Evolutionary conservation across 768 basidiomycete species (phyloP).

Genomic region (Filobasidium floriforme): DNA sequence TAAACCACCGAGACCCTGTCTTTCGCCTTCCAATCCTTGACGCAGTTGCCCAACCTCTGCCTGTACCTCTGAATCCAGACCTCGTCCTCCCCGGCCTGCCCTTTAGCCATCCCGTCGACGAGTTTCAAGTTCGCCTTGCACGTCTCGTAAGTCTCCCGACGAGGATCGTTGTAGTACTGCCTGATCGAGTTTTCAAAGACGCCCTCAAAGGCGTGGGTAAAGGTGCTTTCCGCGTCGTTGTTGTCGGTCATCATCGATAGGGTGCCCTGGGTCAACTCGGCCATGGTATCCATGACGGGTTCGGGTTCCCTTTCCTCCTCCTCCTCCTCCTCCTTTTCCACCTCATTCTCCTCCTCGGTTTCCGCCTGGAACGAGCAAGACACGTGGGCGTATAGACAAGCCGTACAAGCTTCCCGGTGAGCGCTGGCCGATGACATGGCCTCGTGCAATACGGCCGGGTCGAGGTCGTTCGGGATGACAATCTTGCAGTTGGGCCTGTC

Average conservation of each 20-base stretch:
- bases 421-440: background rate
- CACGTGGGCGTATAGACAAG: background rate
- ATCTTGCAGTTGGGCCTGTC: background rate
- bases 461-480: background rate
- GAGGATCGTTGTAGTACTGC: background rate
- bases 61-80: background rate
- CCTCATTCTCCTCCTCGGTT: background rate
- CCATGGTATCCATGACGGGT: background rate
- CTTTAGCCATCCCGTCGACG: background rate
- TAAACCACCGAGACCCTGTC: background rate
- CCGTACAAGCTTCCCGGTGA: background rate
- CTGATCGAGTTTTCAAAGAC: background rate
- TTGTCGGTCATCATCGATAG: background rate
- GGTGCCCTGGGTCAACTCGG: background rate
- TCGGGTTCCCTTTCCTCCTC: too few relatives aligned
- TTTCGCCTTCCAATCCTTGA: background rate
- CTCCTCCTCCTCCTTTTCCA: too few relatives aligned
- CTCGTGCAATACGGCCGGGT: background rate
- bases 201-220: background rate
- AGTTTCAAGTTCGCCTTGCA: background rate
- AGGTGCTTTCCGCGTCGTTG: background rate
- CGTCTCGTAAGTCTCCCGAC: background rate
- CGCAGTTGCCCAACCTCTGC: background rate
- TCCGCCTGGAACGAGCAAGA: background rate
- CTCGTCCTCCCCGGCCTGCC: background rate